Evolutionary conservation across 2,329 filamentous ascomycete genomes (phyloP).

Genomic region (Colletotrichum sp.): DNA sequence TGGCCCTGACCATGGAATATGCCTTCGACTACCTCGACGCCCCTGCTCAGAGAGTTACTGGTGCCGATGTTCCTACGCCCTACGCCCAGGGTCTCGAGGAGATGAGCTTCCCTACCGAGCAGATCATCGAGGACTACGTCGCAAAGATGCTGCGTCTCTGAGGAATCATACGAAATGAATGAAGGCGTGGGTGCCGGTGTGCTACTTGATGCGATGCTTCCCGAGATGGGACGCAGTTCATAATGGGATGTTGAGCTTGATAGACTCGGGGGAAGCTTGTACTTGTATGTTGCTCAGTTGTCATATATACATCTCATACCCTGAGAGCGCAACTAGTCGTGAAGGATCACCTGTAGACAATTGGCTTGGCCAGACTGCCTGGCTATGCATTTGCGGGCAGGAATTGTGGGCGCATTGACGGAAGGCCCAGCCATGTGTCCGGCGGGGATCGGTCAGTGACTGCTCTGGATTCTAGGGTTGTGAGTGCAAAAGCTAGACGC

Average conservation of each 20-base stretch:
- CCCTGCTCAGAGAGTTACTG: slow-evolving; percentile 91
- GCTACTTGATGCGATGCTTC: background rate
- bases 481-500: background rate
- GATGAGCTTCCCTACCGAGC: slow-evolving; percentile 92
- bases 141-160: slow-evolving; percentile 88
- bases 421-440: background rate
- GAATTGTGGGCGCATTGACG: background rate
- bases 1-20: slow-evolving; percentile 96
- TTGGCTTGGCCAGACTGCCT: background rate
- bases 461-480: background rate
- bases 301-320: slow-evolving; percentile 37
- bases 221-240: background rate
- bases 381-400: background rate
- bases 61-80: slow-evolving; percentile 95
- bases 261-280: slow-evolving; percentile 31
- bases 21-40: slow-evolving; percentile 97
- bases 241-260: slow-evolving; percentile 11
- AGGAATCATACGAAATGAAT: slow-evolving; percentile 22
- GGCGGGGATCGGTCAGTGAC: background rate
- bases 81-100: slow-evolving; percentile 93
- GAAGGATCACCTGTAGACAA: background rate
- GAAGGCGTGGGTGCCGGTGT: background rate
- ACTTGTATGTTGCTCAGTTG: slow-evolving; percentile 44
- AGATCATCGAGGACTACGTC: slow-evolving; percentile 84
- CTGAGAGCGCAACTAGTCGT: slow-evolving; percentile 8